Evolutionary conservation across 768 basidiomycete genomes (phyloP).

Genomic region (Suillus hirtellus): DNA sequence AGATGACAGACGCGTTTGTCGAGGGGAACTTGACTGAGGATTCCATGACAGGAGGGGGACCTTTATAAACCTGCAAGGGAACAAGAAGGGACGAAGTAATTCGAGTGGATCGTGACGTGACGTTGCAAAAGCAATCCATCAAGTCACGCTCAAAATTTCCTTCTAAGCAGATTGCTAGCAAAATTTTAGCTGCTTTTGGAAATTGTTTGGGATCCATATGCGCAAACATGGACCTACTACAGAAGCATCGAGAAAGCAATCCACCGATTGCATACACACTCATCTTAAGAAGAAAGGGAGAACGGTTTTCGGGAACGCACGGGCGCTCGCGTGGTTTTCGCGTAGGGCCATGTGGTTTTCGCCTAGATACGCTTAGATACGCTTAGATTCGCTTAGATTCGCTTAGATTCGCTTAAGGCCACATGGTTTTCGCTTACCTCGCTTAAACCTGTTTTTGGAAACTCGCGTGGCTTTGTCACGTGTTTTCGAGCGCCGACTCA

Average conservation of each 20-base stretch:
- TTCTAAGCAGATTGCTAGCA: slow-evolving; percentile 12
- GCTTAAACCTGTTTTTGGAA: no score
- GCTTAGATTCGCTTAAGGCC: no score
- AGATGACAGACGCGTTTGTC: slow-evolving; percentile 10
- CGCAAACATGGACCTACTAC: slow-evolving; percentile 17
- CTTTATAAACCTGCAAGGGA: slow-evolving; percentile 26
- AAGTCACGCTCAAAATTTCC: slow-evolving; percentile 22
- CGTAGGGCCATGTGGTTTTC: no score
- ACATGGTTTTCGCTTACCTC: no score
- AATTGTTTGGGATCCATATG: slow-evolving; percentile 33
- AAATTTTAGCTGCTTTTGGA: slow-evolving; percentile 21
- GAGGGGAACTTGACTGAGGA: slow-evolving; percentile 10
- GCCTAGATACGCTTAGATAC: no score
- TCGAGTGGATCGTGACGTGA: slow-evolving; percentile 30
- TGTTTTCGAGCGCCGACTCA: no score
- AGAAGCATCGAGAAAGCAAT: slow-evolving; percentile 24
- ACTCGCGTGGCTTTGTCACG: no score
- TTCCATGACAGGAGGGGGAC: slow-evolving; percentile 12
- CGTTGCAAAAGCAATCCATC: slow-evolving; percentile 31
- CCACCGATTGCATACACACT: slow-evolving; percentile 18
- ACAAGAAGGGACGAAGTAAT: slow-evolving; percentile 14
- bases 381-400: no score
- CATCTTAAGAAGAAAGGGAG: no score
- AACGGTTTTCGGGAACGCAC: no score
- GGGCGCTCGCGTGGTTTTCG: no score